Conservation (phyloP, 2,329 filamentous ascomycete species). For the Sclerotinia glacialis region DNA sequence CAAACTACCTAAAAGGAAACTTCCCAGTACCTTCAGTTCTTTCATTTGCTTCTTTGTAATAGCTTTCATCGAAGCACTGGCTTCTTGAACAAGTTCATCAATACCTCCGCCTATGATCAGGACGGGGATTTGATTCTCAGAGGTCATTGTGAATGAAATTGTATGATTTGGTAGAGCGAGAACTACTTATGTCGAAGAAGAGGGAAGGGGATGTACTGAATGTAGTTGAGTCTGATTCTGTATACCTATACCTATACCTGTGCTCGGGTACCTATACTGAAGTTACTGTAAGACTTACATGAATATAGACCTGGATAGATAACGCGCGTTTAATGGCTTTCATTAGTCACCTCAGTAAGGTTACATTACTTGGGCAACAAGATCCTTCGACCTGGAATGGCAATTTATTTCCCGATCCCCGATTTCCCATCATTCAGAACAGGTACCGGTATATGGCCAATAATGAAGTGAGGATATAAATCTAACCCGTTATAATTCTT, state of each 20-base stretch:
- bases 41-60: slow-evolving; percentile 28
- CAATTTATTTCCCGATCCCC: not conserved
- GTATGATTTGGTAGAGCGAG: not conserved
- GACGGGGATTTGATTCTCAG: slow-evolving; percentile 30
- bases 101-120: slow-evolving; percentile 43
- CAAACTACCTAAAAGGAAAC: slow-evolving; percentile 25
- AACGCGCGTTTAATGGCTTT: not conserved
- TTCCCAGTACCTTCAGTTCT: slow-evolving; percentile 28
- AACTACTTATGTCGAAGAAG: not conserved
- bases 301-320: not conserved
- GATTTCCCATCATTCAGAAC: not conserved
- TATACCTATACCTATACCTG: not conserved
- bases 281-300: not conserved
- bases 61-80: slow-evolving; percentile 29
- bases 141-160: not conserved
- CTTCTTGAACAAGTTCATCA: slow-evolving; percentile 30
- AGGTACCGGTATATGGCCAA: not conserved
- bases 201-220: no score
- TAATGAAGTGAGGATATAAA: not conserved
- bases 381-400: not conserved
- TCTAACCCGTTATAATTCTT: not conserved
- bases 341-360: not conserved
- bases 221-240: not conserved
- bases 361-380: not conserved
- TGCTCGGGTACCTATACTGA: not conserved